Evolutionary conservation across 805 yeast genomes (phyloP), one percentile per base, ranked within the genome.

Genomic region (Monosporozyma aquatica): DNA sequence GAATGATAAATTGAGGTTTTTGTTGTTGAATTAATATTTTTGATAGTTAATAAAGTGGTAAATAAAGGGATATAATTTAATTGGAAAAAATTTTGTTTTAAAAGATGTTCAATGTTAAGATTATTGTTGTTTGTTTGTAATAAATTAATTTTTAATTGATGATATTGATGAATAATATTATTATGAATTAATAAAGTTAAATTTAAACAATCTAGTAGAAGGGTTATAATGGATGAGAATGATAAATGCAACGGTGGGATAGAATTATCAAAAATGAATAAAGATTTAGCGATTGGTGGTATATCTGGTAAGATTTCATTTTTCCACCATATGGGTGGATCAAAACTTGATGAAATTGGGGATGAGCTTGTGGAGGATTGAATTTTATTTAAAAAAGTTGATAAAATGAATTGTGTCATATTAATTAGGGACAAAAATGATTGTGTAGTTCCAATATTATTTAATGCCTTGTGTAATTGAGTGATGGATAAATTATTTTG

Each of bases 251-350:
- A 29, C 20, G 40, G 41, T 6, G 34, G 13, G 22, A 40, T 45
- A 7, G 28, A 28, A 20, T 47, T 40, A 22, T 50, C 52, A 39
- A 55, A 59, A n/a, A 51, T 47, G 35, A 61, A 59, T 24, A 52
- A 38, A 6, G 63, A 55, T 47, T 52, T 57, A 14, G 64, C 46
- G n/a, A 58, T 54, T 24, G 65, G 64, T 13, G 65, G 61, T 7
- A 53, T 52, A 10, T 48, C 37, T 13, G 62, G 59, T 35, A 54
- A 25, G 7, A 59, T 43, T 14, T 42, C 41, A 7, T 45, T 39
- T 21, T 52, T 49, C 41, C 55, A 59, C 59, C 59, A 58, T 6
- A 14, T 17, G 14, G 63, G 64, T 8, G 57, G 27, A 33, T 37
- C 40, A 24, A 40, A 43, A n/a, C 43, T 40, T 6, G 32, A 26